Evolutionary conservation across 129 eudicot species (phyloP).

Genomic region (Centaurea solstitialis): DNA sequence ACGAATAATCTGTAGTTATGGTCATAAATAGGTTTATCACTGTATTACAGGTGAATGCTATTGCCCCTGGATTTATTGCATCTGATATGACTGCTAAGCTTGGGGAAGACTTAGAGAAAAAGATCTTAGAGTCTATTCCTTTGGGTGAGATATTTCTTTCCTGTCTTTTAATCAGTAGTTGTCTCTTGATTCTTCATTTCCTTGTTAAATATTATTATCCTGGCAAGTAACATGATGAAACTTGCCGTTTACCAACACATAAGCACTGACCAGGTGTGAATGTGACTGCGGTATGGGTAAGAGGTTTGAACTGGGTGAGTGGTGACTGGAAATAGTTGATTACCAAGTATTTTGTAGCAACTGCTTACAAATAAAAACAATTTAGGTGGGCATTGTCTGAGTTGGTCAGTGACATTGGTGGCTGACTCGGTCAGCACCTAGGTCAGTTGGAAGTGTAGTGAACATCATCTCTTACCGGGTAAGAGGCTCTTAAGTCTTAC

Average conservation of each 20-base stretch:
- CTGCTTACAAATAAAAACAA: not conserved
- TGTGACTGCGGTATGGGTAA: not conserved
- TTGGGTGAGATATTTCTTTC: slow-evolving; percentile 55
- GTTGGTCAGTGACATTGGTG: not conserved
- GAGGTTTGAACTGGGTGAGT: not conserved
- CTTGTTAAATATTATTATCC: not conserved
- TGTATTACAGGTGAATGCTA: slow-evolving; percentile 72
- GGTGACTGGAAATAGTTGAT: not conserved
- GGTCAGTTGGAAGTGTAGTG: not conserved
- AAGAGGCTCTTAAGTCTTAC: not conserved
- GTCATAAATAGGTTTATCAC: not conserved
- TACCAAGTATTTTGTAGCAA: not conserved
- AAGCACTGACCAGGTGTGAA: not conserved
- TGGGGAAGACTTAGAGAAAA: slow-evolving; percentile 82
- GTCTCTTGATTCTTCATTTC: not conserved
- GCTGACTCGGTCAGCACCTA: not conserved
- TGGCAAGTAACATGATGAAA: slow-evolving; percentile 3
- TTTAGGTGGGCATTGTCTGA: not conserved
- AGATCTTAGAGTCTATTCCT: slow-evolving; percentile 72
- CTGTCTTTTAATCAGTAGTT: not conserved
- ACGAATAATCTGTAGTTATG: not conserved
- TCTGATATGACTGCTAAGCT: slow-evolving; percentile 99
- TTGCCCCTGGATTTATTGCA: slow-evolving; percentile 99
- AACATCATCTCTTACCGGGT: not conserved
- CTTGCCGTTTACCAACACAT: not conserved